phyloP scores from a whole-genome alignment of 768 basidiomycete genomes.

The Mycena maculata region DNA sequence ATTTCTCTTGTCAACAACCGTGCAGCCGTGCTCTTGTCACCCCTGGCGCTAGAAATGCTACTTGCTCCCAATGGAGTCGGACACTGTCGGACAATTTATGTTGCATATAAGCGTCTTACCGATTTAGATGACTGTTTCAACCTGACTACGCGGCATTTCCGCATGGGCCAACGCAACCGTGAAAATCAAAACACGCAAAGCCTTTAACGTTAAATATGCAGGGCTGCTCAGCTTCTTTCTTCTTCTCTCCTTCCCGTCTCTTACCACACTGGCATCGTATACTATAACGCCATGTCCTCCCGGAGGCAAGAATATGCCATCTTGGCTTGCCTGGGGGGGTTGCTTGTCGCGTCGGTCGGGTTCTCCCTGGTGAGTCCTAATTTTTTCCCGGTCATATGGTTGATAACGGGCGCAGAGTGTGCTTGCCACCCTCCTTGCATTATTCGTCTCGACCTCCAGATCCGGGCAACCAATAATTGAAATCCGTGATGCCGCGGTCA shows the following conservation, averaged over 20 bases:
- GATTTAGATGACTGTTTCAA: too few relatives aligned
- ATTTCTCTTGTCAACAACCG: too few relatives aligned
- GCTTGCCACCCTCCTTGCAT: conserved; percentile 11
- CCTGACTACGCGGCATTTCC: background rate
- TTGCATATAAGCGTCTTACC: too few relatives aligned
- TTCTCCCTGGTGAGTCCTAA: conserved; percentile 19
- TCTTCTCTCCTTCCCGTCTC: background rate
- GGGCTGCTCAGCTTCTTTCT: background rate
- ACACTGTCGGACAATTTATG: too few relatives aligned
- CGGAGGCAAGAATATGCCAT: conserved; percentile 1
- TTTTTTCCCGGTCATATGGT: too few relatives aligned
- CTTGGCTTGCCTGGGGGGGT: conserved; percentile 6
- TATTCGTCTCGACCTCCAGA: background rate
- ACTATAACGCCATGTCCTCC: conserved; percentile 18
- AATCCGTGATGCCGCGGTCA: conserved; percentile 15
- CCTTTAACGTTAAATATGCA: too few relatives aligned
- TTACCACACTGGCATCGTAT: conserved; percentile 19
- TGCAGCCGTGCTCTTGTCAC: too few relatives aligned
- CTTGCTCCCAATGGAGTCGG: too few relatives aligned
- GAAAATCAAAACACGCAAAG: too few relatives aligned
- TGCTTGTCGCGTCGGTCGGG: conserved; percentile 20
- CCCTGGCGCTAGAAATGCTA: too few relatives aligned
- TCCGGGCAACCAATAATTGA: conserved; percentile 15
- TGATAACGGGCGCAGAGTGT: conserved; percentile 21
- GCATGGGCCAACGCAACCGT: background rate